A percentile compares a stretch with the other conserved stretches of the same genome.
Evolutionary conservation across 805 yeast genomes (phyloP).

Genomic region (Cyberlindnera veronae): DNA sequence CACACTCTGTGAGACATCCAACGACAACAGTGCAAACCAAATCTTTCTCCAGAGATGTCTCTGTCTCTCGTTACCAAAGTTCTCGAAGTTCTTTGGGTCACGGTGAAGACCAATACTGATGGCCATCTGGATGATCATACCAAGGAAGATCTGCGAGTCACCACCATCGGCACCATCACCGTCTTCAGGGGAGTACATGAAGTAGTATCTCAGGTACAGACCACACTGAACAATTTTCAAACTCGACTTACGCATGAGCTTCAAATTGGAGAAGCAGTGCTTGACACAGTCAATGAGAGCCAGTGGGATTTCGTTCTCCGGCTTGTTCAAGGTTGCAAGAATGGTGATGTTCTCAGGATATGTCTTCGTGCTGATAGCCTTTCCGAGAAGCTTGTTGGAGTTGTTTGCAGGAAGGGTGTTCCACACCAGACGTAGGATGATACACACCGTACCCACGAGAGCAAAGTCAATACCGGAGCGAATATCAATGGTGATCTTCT

Average conservation of each 20-base stretch:
- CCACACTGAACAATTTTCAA: slow-evolving; percentile 57
- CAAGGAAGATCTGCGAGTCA: slow-evolving; percentile 50
- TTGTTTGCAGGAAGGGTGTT: slow-evolving; percentile 46
- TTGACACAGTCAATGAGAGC: slow-evolving; percentile 43
- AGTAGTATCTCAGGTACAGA: slow-evolving; percentile 52
- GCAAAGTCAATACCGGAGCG: slow-evolving; percentile 40
- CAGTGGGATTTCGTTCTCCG: slow-evolving; percentile 40
- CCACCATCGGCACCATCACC: slow-evolving; percentile 58
- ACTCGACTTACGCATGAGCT: slow-evolving; percentile 41
- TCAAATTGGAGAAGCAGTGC: slow-evolving; percentile 40
- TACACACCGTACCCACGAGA: slow-evolving; percentile 47
- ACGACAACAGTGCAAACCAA: slow-evolving; percentile 46
- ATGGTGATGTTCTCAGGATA: slow-evolving; percentile 19
- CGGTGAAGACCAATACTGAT: slow-evolving; percentile 63
- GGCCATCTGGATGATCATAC: slow-evolving; percentile 63
- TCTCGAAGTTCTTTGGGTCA: slow-evolving; percentile 56
- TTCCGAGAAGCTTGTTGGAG: slow-evolving; percentile 16
- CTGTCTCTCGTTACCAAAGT: slow-evolving; percentile 35
- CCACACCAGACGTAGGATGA: slow-evolving; percentile 54
- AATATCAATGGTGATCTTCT: slow-evolving; percentile 30
- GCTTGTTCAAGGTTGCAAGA: slow-evolving; percentile 31
- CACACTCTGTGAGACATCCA: slow-evolving; percentile 41
- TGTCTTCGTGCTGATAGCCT: slow-evolving; percentile 15
- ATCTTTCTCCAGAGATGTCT: slow-evolving; percentile 55
- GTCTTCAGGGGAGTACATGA: slow-evolving; percentile 55